Evolutionary conservation across 768 basidiomycete genomes (phyloP), one percentile per base, ranked within the genome.

Genomic region (Botryobasidium botryosum): DNA sequence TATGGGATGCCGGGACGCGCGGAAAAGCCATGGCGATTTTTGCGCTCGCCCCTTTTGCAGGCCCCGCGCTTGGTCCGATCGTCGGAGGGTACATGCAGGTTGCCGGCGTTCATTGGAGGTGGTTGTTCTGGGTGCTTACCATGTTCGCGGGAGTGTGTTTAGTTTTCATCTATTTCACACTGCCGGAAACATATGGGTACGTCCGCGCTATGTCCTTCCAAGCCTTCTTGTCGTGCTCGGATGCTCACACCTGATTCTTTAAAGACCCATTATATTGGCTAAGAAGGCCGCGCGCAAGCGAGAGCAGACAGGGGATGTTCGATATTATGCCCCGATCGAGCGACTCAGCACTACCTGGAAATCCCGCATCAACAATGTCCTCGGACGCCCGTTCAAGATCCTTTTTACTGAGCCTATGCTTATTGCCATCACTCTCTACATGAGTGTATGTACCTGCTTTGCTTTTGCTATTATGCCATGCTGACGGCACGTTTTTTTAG

Each of bases 331-430:
- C 6, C 49, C 51, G 6, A 21, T 49, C 20, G 50, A 51, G 20
- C 27, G 29, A 12, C 31, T 31, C 13, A 43, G 50, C 25, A 26
- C 45, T 13, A 35, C 39, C 26, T 26, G 38, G 1, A 3, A 27
- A 6, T 32, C 35, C n/a, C 49, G 48, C 15, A 31, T 46, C 7
- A 37, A 41, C 24, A 15, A 26, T 6, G 26, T 51, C 27, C 29
- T 51, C 36, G 44, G 20, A 4, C 24, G 46, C 17, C 50, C 50
- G 2, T 45, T 45, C 48, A 49, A 50, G 40, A 25, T 51, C 8
- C 24, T 49, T 21, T 12, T 53, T 38, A 17, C 53, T 6, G 59
- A 59, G 48, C 58, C 59, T 1, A 57, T 60, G 50, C 43, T 59
- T 0, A 18, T 47, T 6, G 44, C 53, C 33, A 47, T 58, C 8